Percentiles rank a stretch among this genome's conserved stretches.
phyloP scores from a whole-genome alignment of 306 rosid genomes.

The Dryas alaskensis region DNA sequence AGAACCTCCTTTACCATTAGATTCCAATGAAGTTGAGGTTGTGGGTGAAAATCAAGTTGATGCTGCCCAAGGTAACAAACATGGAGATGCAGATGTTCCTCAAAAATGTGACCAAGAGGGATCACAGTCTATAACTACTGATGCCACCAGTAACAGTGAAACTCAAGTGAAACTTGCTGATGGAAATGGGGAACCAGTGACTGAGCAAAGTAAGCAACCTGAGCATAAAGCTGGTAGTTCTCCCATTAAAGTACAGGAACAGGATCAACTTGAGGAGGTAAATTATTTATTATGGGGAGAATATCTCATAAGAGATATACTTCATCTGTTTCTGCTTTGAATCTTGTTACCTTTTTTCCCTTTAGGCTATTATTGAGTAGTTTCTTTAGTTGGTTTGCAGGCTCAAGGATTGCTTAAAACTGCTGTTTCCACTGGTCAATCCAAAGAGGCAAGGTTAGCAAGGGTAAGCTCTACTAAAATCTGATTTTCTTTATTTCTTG shows the following conservation, averaged over 20 bases:
- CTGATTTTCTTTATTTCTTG: background rate
- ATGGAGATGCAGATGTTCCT: conserved; percentile 40
- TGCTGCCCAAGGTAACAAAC: conserved; percentile 38
- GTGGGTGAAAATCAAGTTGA: conserved; percentile 37
- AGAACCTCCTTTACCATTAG: conserved; percentile 31
- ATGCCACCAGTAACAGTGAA: conserved; percentile 36
- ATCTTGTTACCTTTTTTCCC: conserved; percentile 1
- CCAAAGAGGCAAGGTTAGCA: conserved; percentile 98
- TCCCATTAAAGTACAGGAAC: conserved; percentile 63
- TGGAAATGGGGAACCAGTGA: conserved; percentile 39
- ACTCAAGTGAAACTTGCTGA: conserved; percentile 36
- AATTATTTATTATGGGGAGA: conserved; percentile 29
- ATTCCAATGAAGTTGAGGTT: conserved; percentile 41
- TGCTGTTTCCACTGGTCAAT: conserved; percentile 84
- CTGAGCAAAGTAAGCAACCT: conserved; percentile 42
- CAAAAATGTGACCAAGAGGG: conserved; percentile 40
- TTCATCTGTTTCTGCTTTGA: conserved; percentile 5
- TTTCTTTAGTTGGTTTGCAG: conserved; percentile 64
- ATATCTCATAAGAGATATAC: conserved; percentile 5
- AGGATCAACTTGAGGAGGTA: conserved; percentile 97
- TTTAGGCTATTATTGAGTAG: conserved; percentile 44
- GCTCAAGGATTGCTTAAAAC: conserved; percentile 96
- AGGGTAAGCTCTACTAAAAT: conserved; percentile 57
- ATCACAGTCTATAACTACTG: conserved; percentile 43
- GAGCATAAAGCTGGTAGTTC: conserved; percentile 52